Base-by-base conservation (phyloP, 1,284 basidiomycete species). In the Butyriboletus regius region DNA sequence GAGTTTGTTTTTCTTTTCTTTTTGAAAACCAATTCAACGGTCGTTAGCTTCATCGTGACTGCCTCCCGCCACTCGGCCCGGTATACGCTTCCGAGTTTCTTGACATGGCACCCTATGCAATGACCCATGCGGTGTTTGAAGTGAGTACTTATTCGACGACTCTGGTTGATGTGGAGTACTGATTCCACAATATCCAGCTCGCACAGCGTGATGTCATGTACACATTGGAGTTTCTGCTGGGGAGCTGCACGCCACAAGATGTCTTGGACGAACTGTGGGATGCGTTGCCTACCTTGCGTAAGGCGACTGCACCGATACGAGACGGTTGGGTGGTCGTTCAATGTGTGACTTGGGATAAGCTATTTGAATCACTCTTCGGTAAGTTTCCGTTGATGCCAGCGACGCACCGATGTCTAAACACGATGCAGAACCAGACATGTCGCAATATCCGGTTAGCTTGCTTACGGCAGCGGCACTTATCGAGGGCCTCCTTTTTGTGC, bases 11-110 rank as follows among this genome's bases (percentile, higher is more conserved):
- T 20, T 0, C 5, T 44, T 37, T 42, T 20, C 3, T 4, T 7
- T 8, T 5, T 9, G 18, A 32, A 45, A 37, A 17, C 12, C 9
- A 17, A 18, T 20, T 43, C 35, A 42, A 15, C 7, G 17, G 15
- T 49, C 28, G 15, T 28, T 46, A 83, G 81, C 71, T 79, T 47
- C 78, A 83, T 64, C 75, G 82, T n/a, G 82, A 84, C 60, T 75
- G 78, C 40, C 64, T 83, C 15, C 56, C 68, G 1, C 82, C 82
- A 4, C 67, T 83, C 10, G 60, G 68, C 24, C 77, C 79, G 1
- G 71, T 83, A 2, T 72, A 69, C 41, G 72, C 76, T 0, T 56
- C 61, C 34, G 78, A 82, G 43, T 82, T 77, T 56, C 60, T 77
- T 20, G 53, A 59, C 0, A 50, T 83, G 24, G 74, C 78, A 4